These are phyloP conservation scores for Fulvia fulva DNA, from an alignment of 2,329 filamentous ascomycete species.

Conservation along the genomic window DNA sequence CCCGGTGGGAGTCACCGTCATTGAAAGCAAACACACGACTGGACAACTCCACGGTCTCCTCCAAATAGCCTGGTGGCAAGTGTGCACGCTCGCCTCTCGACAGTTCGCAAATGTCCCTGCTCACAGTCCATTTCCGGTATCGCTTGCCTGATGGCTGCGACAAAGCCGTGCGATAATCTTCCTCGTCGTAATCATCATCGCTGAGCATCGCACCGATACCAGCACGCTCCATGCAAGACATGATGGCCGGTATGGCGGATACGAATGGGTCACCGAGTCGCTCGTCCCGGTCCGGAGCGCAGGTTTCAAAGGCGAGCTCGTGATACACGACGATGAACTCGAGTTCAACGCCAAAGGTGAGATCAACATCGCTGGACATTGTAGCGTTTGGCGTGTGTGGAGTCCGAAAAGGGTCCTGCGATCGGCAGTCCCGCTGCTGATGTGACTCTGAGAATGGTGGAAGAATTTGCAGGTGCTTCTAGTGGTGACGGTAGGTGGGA, in stretches of 20 bases:
- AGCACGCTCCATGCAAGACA: not conserved
- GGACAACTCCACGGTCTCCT: constrained; percentile 14
- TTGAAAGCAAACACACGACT: constrained; percentile 8
- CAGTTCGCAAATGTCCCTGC: not conserved
- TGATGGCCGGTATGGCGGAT: not conserved
- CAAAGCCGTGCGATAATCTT: not conserved
- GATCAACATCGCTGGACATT: not conserved
- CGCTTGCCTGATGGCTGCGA: not conserved
- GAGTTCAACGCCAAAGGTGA: constrained; percentile 25
- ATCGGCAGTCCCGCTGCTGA: constrained; percentile 1
- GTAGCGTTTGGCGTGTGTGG: no score
- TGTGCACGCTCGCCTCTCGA: constrained; percentile 3
- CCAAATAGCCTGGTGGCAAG: not conserved
- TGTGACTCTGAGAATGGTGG: no score
- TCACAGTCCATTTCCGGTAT: constrained; percentile 1
- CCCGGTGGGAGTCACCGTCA: constrained; percentile 3
- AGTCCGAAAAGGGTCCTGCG: not conserved
- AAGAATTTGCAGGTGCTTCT: no score
- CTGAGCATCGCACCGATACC: not conserved
- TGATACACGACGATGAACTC: constrained; percentile 19
- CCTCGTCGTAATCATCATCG: not conserved
- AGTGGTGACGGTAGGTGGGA: not conserved
- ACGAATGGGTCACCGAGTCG: not conserved
- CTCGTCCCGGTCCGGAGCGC: not conserved
- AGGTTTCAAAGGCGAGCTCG: constrained; percentile 3